Percentiles rank a stretch among this genome's conserved stretches.
Evolutionary conservation across 805 yeast genomes (phyloP).

Genomic region (Kregervanrija delftensis): DNA sequence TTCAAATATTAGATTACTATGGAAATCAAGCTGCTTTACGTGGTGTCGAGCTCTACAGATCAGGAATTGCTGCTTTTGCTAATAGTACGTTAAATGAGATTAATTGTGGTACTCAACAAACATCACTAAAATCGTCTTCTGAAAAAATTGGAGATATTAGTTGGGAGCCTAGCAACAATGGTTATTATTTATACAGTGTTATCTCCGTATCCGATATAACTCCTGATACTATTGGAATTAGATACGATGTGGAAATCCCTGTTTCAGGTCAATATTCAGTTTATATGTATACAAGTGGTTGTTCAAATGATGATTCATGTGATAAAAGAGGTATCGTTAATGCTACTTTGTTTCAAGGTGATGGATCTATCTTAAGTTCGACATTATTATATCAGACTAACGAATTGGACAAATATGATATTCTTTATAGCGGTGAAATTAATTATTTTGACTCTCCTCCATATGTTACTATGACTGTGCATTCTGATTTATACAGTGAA

Average conservation of each 20-base stretch:
- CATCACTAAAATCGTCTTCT: constrained; percentile 5
- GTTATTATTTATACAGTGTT: constrained; percentile 20
- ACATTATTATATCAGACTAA: constrained; percentile 71
- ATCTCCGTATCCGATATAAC: constrained; percentile 24
- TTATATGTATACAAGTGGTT: constrained; percentile 81
- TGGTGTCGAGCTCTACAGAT: constrained; percentile 68
- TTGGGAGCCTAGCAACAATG: constrained; percentile 19
- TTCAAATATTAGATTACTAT: constrained; percentile 60
- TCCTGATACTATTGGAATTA: constrained; percentile 31
- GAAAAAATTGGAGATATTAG: constrained; percentile 11
- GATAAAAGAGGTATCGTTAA: constrained; percentile 66
- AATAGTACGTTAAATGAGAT: constrained; percentile 66
- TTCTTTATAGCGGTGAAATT: constrained; percentile 63
- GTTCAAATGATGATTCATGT: constrained; percentile 64
- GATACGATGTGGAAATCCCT: constrained; percentile 61
- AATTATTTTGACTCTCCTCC: constrained; percentile 32
- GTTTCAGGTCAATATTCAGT: constrained; percentile 72
- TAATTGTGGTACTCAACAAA: constrained; percentile 35
- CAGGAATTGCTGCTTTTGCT: constrained; percentile 59
- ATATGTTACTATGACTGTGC: constrained; percentile 35
- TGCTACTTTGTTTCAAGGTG: constrained; percentile 54
- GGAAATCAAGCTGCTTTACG: constrained; percentile 63
- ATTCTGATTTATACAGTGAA: constrained; percentile 25
- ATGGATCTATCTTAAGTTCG: constrained; percentile 36
- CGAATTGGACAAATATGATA: constrained; percentile 71